A percentile compares a stretch with the other conserved stretches of the same genome.
These are phyloP conservation scores for Volvox reticuliferus DNA, from an alignment of 139 green algal genomes.

Conservation along the genomic window DNA sequence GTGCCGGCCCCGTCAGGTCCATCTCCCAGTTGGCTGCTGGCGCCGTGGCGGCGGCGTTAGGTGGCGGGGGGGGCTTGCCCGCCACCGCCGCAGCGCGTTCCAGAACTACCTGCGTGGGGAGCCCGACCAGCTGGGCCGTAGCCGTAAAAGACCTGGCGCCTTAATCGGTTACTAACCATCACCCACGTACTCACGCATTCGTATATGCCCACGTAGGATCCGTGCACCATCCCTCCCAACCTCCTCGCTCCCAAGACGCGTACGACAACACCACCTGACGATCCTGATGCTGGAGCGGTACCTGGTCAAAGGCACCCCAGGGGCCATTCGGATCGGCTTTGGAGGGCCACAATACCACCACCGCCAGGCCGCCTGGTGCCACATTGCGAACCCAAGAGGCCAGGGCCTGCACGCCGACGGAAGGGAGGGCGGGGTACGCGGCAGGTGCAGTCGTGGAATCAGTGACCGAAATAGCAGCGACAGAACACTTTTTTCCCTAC, in stretches of 20 bases:
- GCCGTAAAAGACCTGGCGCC: no score
- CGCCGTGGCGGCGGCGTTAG: not conserved
- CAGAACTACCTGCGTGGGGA: conserved; percentile 15
- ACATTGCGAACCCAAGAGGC: conserved; percentile 43
- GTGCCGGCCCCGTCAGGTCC: not conserved
- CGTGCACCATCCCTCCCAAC: no score
- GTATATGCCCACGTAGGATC: no score
- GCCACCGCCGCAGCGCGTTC: conserved; percentile 21
- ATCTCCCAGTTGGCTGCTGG: not conserved
- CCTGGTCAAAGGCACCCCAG: conserved; percentile 50
- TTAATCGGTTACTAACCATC: no score
- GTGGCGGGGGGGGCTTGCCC: not conserved
- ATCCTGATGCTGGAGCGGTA: not conserved
- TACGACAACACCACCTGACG: no score
- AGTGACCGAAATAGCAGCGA: no score
- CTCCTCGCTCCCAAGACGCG: no score
- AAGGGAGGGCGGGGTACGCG: not conserved
- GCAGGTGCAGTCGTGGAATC: not conserved
- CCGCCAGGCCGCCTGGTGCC: conserved; percentile 40
- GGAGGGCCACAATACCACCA: conserved; percentile 59
- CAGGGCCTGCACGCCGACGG: conserved; percentile 38
- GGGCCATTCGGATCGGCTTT: conserved; percentile 27
- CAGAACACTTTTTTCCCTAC: not conserved
- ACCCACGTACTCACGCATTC: no score
- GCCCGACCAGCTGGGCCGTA: no score